Conservation (phyloP, 768 basidiomycete genomes). For the Kwoniella dejecticola region DNA sequence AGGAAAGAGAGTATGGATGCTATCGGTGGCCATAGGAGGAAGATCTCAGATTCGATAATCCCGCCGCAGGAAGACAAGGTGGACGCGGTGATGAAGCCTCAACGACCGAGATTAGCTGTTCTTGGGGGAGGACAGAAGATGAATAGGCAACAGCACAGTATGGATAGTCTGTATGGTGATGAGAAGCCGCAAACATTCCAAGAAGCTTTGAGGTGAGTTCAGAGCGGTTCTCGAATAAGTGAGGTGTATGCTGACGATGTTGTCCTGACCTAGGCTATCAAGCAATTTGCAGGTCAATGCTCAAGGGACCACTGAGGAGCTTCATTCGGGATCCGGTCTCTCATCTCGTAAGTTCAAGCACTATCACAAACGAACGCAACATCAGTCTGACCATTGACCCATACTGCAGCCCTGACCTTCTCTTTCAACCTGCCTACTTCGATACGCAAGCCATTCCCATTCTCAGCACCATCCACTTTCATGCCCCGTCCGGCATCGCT, state of each 20-base stretch:
- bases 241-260: background rate
- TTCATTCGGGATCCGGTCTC: conserved; percentile 26
- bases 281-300: conserved; percentile 31
- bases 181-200: conserved; percentile 24
- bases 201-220: conserved; percentile 34
- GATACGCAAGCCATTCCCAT: conserved; percentile 20
- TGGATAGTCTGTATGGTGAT: conserved; percentile 29
- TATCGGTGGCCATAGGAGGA: conserved; percentile 40
- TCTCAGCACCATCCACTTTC: conserved; percentile 13
- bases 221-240: background rate
- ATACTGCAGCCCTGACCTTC: conserved; percentile 23
- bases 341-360: conserved; percentile 34
- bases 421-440: conserved; percentile 28
- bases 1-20: conserved; percentile 40
- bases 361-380: too few species aligned
- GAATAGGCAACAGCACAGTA: conserved; percentile 36
- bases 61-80: conserved; percentile 8
- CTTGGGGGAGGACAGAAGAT: conserved; percentile 28
- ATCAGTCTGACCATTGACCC: too few species aligned
- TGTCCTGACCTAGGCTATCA: conserved; percentile 21
- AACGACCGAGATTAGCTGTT: conserved; percentile 26
- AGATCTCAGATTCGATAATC: conserved; percentile 33
- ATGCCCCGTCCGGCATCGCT: conserved; percentile 36
- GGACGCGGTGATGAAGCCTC: conserved; percentile 13
- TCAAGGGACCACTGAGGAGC: conserved; percentile 11